Evolutionary conservation across 768 basidiomycete species (phyloP).

Genomic region (Boletus rubropictus): DNA sequence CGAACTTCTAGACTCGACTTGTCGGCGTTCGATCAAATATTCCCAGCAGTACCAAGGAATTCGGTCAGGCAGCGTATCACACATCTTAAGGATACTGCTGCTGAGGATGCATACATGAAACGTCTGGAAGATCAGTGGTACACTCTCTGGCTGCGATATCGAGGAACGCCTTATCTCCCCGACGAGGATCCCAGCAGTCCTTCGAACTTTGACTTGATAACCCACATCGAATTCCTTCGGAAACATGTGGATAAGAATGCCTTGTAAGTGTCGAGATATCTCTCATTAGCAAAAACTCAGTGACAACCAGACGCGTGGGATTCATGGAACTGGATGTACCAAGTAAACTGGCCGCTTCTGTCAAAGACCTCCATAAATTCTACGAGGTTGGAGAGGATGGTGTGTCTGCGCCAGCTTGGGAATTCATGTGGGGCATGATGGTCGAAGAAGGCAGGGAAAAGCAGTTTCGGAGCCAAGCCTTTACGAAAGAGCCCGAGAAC

Average conservation of each 20-base stretch:
- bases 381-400: constrained; percentile 50
- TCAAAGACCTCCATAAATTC: constrained; percentile 38
- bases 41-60: constrained; percentile 69
- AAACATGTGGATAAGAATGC: constrained; percentile 80
- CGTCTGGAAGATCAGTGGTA: constrained; percentile 81
- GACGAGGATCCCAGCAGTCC: constrained; percentile 66
- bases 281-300: constrained; percentile 11
- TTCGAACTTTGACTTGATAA: constrained; percentile 71
- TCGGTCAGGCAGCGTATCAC: constrained; percentile 65
- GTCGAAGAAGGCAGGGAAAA: constrained; percentile 78
- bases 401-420: constrained; percentile 46
- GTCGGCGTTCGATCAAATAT: constrained; percentile 70
- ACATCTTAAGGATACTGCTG: constrained; percentile 53
- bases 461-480: constrained; percentile 51
- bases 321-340: constrained; percentile 42
- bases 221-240: constrained; percentile 79
- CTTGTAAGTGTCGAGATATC: constrained; percentile 50
- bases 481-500: constrained; percentile 41
- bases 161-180: constrained; percentile 59
- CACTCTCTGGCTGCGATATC: constrained; percentile 66
- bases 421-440: constrained; percentile 66
- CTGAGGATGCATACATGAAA: constrained; percentile 68
- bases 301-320: constrained; percentile 51
- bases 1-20: constrained; percentile 61
- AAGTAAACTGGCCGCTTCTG: constrained; percentile 37